Base-by-base conservation (phyloP, 257 asterid species). In the Datura wrightii region DNA sequence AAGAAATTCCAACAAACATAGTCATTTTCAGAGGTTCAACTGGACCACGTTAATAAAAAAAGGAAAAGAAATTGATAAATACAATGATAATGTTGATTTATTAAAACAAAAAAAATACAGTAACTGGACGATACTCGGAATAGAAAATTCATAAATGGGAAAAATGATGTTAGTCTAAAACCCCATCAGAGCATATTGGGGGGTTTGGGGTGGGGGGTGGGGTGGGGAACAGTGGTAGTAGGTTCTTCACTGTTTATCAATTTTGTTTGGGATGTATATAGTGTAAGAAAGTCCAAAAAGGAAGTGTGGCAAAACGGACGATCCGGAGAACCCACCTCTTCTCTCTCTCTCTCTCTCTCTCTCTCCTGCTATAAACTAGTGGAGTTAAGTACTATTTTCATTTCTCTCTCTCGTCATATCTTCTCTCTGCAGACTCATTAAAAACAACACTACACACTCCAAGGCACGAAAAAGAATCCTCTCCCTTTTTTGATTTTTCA, bases 281-380 rank as follows among this genome's bases (percentile, higher is more conserved):
- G 60, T 46, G 80, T 2, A 31, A 74, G 1, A 48, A 76, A 76
- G 81, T 76, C 81, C 81, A 76, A 76, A 74, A 76, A 24, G 24
- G 39, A 19, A 19, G 42, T 74, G 42, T 46, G 42, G 4, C 85
- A 9, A 60, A 84, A 84, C 86, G 83, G 79, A 84, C 79, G 65
- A 84, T 84, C 83, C 79, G 83, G 74, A 76, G 79, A 58, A 60
- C 24, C 83, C 65, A 84, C 44, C 24, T 16, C 9, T 9, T 10
- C 24, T 4, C 15, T 13, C 11, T 24, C 31, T 71, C 82, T 10
- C 24, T 4, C 15, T 13, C 11, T 24, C 31, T 71, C 82, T 71
- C 82, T 58, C 63, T 56, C 86, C 1, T 39, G 10, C 14, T 39
- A 46, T 74, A 74, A 46, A 74, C 80, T 74, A 74, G 59, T 71